Base-by-base conservation (phyloP, 345 rosid species). In the Brassica nigra region DNA sequence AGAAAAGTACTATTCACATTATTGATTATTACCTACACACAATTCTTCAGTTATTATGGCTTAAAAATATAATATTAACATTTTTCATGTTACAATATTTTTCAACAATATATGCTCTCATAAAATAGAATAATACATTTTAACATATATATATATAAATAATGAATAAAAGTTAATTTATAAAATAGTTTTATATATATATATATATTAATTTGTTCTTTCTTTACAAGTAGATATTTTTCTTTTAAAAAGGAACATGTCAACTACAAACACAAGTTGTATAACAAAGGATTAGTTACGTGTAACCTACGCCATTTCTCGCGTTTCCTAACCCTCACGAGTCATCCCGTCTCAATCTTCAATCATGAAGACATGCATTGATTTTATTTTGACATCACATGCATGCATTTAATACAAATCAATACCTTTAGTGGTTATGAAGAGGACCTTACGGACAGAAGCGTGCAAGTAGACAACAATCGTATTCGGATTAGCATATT, bases 391-490 rank as follows among this genome's bases (percentile, higher is more conserved):
- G 14, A 23, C 63, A 58, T 57, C 31, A 16, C 62, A 58, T 58
- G 63, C 68, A 33, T 63, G 68, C 68, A 63, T 31, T 63, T 3
- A 63, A 63, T 63, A 65, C 28, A 27, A 29, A 37, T 20, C 58
- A 57, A 67, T 79, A 86, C 91, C 87, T 66, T 30, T 39, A 0
- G 58, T 81, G 2, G 37, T 23, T 23, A 23, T 72, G 59, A 90
- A 85, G 64, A 84, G 76, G 82, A 93, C 87, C 69, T 77, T 85
- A 6, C 81, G 82, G 23, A 85, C 95, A 2, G 84, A 79, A 52
- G 95, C 98, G 39, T 86, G 87, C 85, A 93, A 82, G 77, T 80
- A 83, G 74, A 90, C 90, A 2, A n/a, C 33, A 65, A 83, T 80
- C 6, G 28, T 85, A 11, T 62, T 37, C 0, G 89, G 89, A 54